phyloP scores from a whole-genome alignment of 805 yeast species.

The Ogataea salicorniae region DNA sequence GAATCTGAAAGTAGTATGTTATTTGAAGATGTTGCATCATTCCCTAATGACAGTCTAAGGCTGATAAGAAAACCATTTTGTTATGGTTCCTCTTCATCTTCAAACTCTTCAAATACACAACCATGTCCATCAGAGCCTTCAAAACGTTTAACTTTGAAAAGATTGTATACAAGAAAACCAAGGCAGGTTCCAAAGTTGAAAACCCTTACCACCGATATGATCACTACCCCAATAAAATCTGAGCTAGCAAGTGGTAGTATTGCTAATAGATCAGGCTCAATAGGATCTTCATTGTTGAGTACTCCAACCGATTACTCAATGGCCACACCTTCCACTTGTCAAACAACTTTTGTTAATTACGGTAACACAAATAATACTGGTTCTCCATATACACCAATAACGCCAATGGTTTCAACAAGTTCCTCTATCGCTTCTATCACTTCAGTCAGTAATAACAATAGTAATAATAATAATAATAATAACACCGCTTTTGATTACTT shows the following conservation, averaged over 20 bases:
- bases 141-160: slow-evolving; percentile 10
- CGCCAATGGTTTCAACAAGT: slow-evolving; percentile 22
- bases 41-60: neutral
- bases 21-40: neutral
- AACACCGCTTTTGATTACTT: neutral
- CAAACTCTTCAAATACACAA: neutral
- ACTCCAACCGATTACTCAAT: slow-evolving; percentile 7
- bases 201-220: neutral
- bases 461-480: neutral
- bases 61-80: neutral
- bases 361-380: neutral
- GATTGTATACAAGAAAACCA: slow-evolving; percentile 13
- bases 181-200: slow-evolving; percentile 7
- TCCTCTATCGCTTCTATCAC: slow-evolving; percentile 17
- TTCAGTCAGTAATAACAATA: neutral
- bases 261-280: neutral
- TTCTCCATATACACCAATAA: slow-evolving; percentile 16
- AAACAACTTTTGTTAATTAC: slow-evolving; percentile 5
- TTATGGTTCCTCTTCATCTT: neutral
- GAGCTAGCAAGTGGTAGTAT: neutral
- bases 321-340: slow-evolving; percentile 3
- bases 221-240: no score
- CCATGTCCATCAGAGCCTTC: slow-evolving; percentile 2
- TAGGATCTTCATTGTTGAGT: neutral
- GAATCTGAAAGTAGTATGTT: no score